These are phyloP conservation scores for Bimuria novae-zelandiae DNA, from an alignment of 2,329 filamentous ascomycete species.

Conservation along the genomic window DNA sequence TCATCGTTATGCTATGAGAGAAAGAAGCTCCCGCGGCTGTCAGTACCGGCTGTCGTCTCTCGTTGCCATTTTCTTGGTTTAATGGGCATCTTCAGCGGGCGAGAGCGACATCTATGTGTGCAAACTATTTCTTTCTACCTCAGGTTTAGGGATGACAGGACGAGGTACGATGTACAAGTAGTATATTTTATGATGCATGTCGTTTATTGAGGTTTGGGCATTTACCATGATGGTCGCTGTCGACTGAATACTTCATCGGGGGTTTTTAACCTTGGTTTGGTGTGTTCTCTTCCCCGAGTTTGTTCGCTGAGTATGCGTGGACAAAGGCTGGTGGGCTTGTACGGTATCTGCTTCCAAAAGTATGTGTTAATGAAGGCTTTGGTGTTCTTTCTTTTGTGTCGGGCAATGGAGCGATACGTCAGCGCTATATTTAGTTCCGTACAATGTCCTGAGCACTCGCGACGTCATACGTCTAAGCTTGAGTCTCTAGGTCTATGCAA, in stretches of 20 bases:
- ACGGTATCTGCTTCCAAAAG: conserved; percentile 22
- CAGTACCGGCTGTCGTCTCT: conserved; percentile 17
- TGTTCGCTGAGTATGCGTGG: conserved; percentile 26
- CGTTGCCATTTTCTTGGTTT: conserved; percentile 30
- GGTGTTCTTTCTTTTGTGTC: not conserved
- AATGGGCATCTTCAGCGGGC: conserved; percentile 15
- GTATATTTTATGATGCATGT: conserved; percentile 21
- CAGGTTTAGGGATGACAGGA: conserved; percentile 1
- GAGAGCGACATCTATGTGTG: conserved; percentile 18
- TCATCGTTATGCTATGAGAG: not conserved
- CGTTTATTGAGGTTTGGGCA: conserved; percentile 23
- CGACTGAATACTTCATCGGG: conserved; percentile 7
- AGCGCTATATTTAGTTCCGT: too few species aligned
- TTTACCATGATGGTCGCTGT: conserved; percentile 7
- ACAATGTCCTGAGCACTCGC: too few species aligned
- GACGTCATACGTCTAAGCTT: too few species aligned
- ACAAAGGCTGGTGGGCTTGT: conserved; percentile 24
- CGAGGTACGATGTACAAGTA: conserved; percentile 11
- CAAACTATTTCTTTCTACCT: conserved; percentile 11
- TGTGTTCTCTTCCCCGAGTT: conserved; percentile 15
- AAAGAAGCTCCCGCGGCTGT: not conserved
- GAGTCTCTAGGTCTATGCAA: too few species aligned
- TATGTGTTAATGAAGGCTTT: conserved; percentile 21
- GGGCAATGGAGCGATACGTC: not conserved
- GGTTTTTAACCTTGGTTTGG: conserved; percentile 13